These are phyloP conservation scores for Micractinium conductrix DNA, from an alignment of 139 green algal species.

Conservation along the genomic window DNA sequence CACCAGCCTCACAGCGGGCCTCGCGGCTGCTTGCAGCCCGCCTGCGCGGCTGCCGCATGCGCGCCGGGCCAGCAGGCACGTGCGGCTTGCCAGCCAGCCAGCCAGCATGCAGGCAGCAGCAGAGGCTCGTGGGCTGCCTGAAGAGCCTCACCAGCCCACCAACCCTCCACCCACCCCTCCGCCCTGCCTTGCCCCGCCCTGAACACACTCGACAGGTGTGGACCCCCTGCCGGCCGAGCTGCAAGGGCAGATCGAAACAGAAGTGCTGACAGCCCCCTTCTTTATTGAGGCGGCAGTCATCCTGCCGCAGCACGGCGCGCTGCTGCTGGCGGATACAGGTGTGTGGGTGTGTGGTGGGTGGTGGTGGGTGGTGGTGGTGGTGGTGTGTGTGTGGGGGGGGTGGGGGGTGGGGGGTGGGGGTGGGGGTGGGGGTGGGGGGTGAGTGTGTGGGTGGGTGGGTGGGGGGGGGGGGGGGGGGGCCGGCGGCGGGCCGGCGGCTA, in stretches of 20 bases:
- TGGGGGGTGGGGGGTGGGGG: neutral
- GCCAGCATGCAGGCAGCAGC: too few species aligned
- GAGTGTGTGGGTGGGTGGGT: too few species aligned
- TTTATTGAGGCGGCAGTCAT: conserved; percentile 41
- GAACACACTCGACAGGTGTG: neutral
- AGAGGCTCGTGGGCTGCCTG: too few species aligned
- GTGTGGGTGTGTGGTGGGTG: neutral
- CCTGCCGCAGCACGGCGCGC: conserved; percentile 26
- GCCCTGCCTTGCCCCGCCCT: neutral
- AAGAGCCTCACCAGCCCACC: too few species aligned
- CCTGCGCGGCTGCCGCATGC: too few species aligned
- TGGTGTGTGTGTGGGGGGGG: neutral
- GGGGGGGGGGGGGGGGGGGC: too few species aligned
- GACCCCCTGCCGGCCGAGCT: conserved; percentile 32
- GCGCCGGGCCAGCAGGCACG: too few species aligned
- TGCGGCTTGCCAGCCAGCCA: too few species aligned
- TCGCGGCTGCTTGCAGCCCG: too few species aligned
- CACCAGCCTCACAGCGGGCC: too few species aligned
- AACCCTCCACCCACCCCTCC: too few species aligned
- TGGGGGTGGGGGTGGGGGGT: neutral
- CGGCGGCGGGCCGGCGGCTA: too few species aligned
- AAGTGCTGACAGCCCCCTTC: conserved; percentile 32
- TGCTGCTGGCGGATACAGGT: conserved; percentile 49
- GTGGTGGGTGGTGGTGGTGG: neutral
- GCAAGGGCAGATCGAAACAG: conserved; percentile 25